Evolutionary conservation across 768 basidiomycete species (phyloP).

Genomic region (Xerocomellus dryophilus): DNA sequence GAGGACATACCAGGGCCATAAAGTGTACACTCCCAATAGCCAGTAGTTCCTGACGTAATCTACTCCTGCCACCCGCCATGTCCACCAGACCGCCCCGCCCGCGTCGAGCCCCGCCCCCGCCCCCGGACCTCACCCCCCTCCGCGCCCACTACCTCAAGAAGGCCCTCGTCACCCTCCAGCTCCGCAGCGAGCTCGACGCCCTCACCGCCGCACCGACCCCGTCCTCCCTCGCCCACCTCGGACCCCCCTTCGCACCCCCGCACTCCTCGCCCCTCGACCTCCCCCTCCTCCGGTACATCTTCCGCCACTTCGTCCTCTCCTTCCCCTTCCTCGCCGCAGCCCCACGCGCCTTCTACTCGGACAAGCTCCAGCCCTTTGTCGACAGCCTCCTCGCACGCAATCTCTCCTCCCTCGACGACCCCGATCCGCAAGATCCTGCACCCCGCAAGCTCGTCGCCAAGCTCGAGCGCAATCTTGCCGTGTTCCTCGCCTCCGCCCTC

Average conservation of each 20-base stretch:
- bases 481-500: slow-evolving; percentile 78
- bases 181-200: slow-evolving; percentile 70
- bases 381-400: slow-evolving; percentile 79
- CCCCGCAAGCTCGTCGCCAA: slow-evolving; percentile 70
- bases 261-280: slow-evolving; percentile 67
- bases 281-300: slow-evolving; percentile 85
- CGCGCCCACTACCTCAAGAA: slow-evolving; percentile 99
- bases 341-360: slow-evolving; percentile 87
- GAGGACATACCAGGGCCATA: slow-evolving; percentile 32
- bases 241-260: slow-evolving; percentile 77
- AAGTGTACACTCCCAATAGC: slow-evolving; percentile 32
- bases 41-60: slow-evolving; percentile 17
- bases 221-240: slow-evolving; percentile 82
- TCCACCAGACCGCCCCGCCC: slow-evolving; percentile 11
- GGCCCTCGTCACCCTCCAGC: slow-evolving; percentile 83
- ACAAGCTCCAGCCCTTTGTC: slow-evolving; percentile 93
- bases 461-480: slow-evolving; percentile 77
- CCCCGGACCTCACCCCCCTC: slow-evolving; percentile 63
- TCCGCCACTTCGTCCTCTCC: slow-evolving; percentile 88
- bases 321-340: slow-evolving; percentile 94
- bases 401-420: slow-evolving; percentile 64
- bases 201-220: slow-evolving; percentile 50
- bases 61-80: neutral
- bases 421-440: slow-evolving; percentile 54
- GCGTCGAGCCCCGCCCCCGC: neutral